These are phyloP conservation scores for Alopecurus myosuroides DNA, from an alignment of 176 grass and related monocot species.

Conservation along the genomic window DNA sequence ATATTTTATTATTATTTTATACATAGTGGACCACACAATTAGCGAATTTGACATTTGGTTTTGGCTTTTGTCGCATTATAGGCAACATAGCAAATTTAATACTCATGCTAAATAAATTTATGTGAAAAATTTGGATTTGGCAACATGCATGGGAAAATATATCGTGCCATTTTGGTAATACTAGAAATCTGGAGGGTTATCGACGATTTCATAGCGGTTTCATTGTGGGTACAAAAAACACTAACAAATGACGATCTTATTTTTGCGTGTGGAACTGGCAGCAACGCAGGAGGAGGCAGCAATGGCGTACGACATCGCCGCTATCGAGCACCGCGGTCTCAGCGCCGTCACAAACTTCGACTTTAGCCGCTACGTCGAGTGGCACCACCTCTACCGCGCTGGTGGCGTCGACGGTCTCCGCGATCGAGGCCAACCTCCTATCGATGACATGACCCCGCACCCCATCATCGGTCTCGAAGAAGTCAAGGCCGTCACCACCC, in stretches of 20 bases:
- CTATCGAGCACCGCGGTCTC: constrained; percentile 63
- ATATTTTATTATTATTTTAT: too few relatives aligned
- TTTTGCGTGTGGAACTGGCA: background rate
- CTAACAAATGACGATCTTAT: background rate
- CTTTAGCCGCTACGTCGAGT: constrained; percentile 53
- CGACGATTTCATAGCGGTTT: background rate
- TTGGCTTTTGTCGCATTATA: too few relatives aligned
- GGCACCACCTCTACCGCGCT: background rate
- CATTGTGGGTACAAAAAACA: background rate
- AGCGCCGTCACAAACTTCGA: constrained; percentile 83
- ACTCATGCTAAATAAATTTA: too few relatives aligned
- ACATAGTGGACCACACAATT: too few relatives aligned
- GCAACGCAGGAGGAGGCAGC: constrained; percentile 79
- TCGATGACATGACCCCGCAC: background rate
- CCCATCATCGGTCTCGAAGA: background rate
- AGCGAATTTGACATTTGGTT: too few relatives aligned
- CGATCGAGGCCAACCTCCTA: background rate
- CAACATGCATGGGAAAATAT: too few relatives aligned
- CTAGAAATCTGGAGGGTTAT: background rate
- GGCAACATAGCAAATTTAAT: too few relatives aligned
- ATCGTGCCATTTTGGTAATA: background rate
- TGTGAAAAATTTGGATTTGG: too few relatives aligned
- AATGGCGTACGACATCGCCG: constrained; percentile 70
- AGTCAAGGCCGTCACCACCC: background rate
- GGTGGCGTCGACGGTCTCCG: background rate